Conservation (phyloP, 495 filamentous ascomycete species). For the Aspergillus kassunensis region DNA sequence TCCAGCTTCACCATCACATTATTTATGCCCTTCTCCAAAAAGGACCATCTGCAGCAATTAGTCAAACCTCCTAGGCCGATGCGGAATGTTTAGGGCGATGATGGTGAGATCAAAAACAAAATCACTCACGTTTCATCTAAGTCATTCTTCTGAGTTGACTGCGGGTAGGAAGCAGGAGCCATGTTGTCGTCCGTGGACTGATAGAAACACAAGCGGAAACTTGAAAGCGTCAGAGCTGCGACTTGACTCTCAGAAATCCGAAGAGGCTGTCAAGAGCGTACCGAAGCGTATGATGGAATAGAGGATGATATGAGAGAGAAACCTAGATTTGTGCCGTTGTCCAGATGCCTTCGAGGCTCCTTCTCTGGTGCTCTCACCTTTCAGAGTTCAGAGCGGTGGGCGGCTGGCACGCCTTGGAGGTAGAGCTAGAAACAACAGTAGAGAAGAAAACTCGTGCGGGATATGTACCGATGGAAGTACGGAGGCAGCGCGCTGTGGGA, state of each 20-base stretch:
- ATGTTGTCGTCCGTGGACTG: slow-evolving; percentile 24
- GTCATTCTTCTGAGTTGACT: slow-evolving; percentile 73
- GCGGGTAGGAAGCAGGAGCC: slow-evolving; percentile 29
- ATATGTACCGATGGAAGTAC: not conserved
- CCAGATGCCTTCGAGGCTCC: not conserved
- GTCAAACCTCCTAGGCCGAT: not conserved
- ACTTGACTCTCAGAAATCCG: not conserved
- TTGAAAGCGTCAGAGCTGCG: slow-evolving; percentile 4
- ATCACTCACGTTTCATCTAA: slow-evolving; percentile 71
- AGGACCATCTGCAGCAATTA: slow-evolving; percentile 66
- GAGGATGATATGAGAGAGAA: not conserved
- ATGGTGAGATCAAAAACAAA: not conserved
- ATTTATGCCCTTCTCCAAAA: slow-evolving; percentile 80
- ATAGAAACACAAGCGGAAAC: slow-evolving; percentile 2
- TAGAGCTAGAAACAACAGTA: not conserved
- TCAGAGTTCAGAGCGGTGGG: slow-evolving; percentile 14
- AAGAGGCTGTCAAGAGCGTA: not conserved
- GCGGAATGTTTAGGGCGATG: not conserved
- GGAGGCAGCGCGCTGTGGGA: not conserved
- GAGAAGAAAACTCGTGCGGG: not conserved
- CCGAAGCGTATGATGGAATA: not conserved
- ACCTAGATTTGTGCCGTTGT: not conserved
- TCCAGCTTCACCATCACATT: slow-evolving; percentile 90
- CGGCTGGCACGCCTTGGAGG: slow-evolving; percentile 2
- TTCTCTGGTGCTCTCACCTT: slow-evolving; percentile 5